Base-by-base conservation (phyloP, 2,329 filamentous ascomycete species). In the Aspergillus sp. region DNA sequence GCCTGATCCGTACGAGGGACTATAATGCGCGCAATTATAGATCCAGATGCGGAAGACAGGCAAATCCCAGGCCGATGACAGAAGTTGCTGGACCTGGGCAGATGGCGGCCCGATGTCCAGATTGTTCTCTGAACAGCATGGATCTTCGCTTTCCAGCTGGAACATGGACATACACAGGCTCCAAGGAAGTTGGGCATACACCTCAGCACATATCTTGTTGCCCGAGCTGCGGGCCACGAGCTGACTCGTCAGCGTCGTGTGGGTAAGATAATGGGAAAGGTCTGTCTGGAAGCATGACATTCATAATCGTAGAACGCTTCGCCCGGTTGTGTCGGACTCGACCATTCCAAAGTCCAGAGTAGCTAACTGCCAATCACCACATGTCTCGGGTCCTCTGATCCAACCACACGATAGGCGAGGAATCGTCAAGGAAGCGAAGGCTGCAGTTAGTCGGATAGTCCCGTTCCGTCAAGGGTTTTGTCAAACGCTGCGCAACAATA, bases 141-240 rank as follows among this genome's bases (percentile, higher is more conserved):
- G 52, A 59, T 59, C 54, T 58, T 50, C 55, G 41, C 36, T 38
- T 45, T 55, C 45, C 43, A 47, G 44, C 50, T 47, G 32, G 51
- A 50, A 52, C 53, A 38, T 31, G 46, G 55, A 10, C 25, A 29
- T 29, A 53, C 47, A 32, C 25, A 54, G 52, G 19, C 11, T 52
- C 54, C 45, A 55, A 58, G 44, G 31, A 49, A 55, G 60, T 67
- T 63, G 62, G 65, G 65, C 65, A 67, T 61, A 62, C 55, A 65
- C 52, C 36, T 56, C 41, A 45, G 55, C 61, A 62, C 61, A 61
- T 55, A 59, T 40, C 46, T 64, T 58, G 62, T 61, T 53, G 62
- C 63, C 63, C 63, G 62, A 65, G 50, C 50, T 46, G 45, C 49
- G 54, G 54, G 50, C 54, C 47, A 53, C 43, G 55, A 51, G 48